These are phyloP conservation scores for Picea sitchensis DNA, from an alignment of 75 land plant species.

Conservation along the genomic window DNA sequence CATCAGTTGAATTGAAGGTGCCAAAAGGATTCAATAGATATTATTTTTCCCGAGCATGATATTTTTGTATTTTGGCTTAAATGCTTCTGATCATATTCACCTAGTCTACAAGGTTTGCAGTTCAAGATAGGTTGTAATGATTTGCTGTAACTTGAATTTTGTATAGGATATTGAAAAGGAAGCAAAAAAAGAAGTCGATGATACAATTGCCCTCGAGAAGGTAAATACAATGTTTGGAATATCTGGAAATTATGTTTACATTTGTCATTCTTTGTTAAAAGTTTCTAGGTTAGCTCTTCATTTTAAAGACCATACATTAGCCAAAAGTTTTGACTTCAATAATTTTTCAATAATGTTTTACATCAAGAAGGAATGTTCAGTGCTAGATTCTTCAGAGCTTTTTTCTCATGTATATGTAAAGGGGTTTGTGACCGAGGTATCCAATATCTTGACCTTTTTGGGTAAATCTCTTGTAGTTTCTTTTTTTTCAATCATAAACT, in stretches of 20 bases:
- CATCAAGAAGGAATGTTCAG: too few relatives aligned
- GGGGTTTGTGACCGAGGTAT: too few relatives aligned
- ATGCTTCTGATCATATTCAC: background rate
- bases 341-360: too few relatives aligned
- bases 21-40: too few relatives aligned
- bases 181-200: constrained; percentile 90
- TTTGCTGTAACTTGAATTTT: constrained; percentile 17
- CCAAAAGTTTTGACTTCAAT: too few relatives aligned
- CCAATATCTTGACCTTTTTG: too few relatives aligned
- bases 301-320: background rate
- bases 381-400: too few relatives aligned
- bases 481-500: background rate
- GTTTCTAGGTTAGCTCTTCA: background rate
- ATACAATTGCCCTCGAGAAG: constrained; percentile 88
- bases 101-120: background rate
- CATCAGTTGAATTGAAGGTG: too few relatives aligned
- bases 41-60: background rate
- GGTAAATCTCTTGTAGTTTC: too few relatives aligned
- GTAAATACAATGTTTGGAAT: constrained; percentile 20
- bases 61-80: background rate
- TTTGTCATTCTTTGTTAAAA: too few relatives aligned
- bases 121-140: background rate
- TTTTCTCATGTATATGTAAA: too few relatives aligned
- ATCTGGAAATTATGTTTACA: too few relatives aligned
- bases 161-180: constrained; percentile 3